Base-by-base conservation (phyloP, 106 monocot genomes). In the Phalaenopsis aphrodite region DNA sequence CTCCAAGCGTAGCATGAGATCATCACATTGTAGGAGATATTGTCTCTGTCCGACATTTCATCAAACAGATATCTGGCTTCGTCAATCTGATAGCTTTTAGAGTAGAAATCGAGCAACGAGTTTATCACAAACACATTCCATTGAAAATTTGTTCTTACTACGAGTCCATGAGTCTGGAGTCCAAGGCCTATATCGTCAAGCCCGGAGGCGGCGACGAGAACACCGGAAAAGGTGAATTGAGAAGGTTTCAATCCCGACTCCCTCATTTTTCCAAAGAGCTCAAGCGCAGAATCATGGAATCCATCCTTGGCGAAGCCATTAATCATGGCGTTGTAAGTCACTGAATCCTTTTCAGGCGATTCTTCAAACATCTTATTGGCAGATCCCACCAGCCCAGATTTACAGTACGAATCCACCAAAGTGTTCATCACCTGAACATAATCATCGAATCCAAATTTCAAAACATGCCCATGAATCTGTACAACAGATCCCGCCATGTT, bases 51-150 rank as follows among this genome's bases (percentile, higher is more conserved):
- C 3, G 82, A 45, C 91, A 92, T 92, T 78, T 81, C 85, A 66
- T 82, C 77, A 71, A 98, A 98, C 21, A 94, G 81, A 38, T 48
- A 73, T 41, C 30, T 77, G 8, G 92, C 89, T 42, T 91, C 90
- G 24, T 36, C 36, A 66, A 94, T 67, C 38, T 43, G 71, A 55
- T 84, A 82, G 52, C 75, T 79, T 81, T 98, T 94, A 3, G 89
- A 92, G 80, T 98, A 98, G 75, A 94, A 89, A 86, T 94, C 91
- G 56, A 98, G 45, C 80, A 98, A 24, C 3, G 98, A 81, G 49
- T 98, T 98, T 72, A 79, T 83, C 15, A 92, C 92, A 69, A 87
- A 94, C 78, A 94, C 90, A 75, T 97, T 89, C 92, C 94, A 92
- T 2, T 77, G 42, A 38, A 92, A 97, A 67, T 92, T 92, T 5